Evolutionary conservation across 441 rosid genomes (phyloP).

Genomic region (Euphorbia celastroides): DNA sequence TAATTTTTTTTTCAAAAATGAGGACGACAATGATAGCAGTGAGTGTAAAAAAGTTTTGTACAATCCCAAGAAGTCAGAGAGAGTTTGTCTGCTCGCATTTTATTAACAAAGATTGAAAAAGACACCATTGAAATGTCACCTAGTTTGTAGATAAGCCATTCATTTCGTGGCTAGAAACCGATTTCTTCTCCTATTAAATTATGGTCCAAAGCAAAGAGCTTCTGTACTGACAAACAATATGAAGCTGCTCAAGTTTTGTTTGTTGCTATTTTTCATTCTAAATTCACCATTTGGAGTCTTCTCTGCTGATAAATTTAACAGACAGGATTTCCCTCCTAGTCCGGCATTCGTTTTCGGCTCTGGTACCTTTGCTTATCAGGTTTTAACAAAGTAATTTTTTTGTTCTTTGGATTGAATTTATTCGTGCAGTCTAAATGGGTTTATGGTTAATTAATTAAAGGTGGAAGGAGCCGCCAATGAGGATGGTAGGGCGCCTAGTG

Average conservation of each 20-base stretch:
- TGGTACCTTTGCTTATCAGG: constrained; percentile 64
- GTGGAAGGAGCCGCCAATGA: constrained; percentile 68
- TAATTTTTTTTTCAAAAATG: too few relatives aligned
- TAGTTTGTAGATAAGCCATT: too few relatives aligned
- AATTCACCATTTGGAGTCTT: constrained; percentile 10
- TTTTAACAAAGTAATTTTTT: constrained; percentile 10
- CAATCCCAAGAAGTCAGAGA: too few relatives aligned
- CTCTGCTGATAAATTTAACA: constrained; percentile 31
- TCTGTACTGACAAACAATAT: background rate
- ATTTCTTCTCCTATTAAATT: background rate
- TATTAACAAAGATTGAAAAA: too few relatives aligned
- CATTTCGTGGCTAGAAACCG: background rate
- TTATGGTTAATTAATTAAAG: constrained; percentile 14
- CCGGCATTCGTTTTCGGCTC: constrained; percentile 59
- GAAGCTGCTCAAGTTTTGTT: constrained; percentile 18
- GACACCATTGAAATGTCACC: too few relatives aligned
- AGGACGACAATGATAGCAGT: too few relatives aligned
- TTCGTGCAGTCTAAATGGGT: background rate
- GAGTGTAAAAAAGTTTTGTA: too few relatives aligned
- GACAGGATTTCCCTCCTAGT: constrained; percentile 45
- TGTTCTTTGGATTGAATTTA: background rate
- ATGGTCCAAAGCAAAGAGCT: background rate
- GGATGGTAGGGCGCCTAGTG: constrained; percentile 63
- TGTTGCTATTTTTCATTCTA: constrained; percentile 18
- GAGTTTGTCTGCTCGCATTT: too few relatives aligned